Base-by-base conservation (phyloP, 805 yeast species). In the Saccharomycopsis olivae region DNA sequence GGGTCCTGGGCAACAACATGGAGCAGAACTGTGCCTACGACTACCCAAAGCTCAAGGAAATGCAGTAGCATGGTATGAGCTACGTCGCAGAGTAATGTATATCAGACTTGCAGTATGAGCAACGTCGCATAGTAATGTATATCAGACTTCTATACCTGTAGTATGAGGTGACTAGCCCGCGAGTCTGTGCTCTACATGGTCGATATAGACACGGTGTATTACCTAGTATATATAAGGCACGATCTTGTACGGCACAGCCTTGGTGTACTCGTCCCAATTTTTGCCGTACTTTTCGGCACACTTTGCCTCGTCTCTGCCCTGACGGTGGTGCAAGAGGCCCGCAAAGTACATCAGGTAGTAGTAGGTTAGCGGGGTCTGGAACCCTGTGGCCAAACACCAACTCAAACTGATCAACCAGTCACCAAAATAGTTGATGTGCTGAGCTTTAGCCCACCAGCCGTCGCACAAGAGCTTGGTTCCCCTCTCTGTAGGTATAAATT, bases 381-480 rank as follows among this genome's bases (percentile, higher is more conserved):
- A 72, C 9, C 95, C 95, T 2, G 96, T 85, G 8, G 95, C 79
- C 47, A 92, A 65, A 58, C 96, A 86, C 95, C 95, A 89, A 33
- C 94, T 75, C 65, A 83, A 68, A 0, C 96, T 85, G 53, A 87
- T 78, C 31, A 92, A 56, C 88, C 96, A 86, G 62, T 92, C 98
- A 32, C 98, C 98, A 43, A 88, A 70, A 60, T 92, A 92, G 56
- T 92, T 92, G 55, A 85, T 86, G 58, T 92, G 98, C 50, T 94
- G 95, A 5, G 95, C 77, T 15, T 67, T 58, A 2, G 81, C 82
- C 98, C 98, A 92, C 98, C 97, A 92, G 2, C 97, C 96, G 53
- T 86, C 92, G 40, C 77, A 72, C 33, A 92, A 62, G 48, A 92
- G 68, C 53, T 74, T 82, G 19, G 95, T 79, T 1, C 94, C 94